Conservation (phyloP, 176 grass and related monocot genomes). For the Panicum miliaceum region DNA sequence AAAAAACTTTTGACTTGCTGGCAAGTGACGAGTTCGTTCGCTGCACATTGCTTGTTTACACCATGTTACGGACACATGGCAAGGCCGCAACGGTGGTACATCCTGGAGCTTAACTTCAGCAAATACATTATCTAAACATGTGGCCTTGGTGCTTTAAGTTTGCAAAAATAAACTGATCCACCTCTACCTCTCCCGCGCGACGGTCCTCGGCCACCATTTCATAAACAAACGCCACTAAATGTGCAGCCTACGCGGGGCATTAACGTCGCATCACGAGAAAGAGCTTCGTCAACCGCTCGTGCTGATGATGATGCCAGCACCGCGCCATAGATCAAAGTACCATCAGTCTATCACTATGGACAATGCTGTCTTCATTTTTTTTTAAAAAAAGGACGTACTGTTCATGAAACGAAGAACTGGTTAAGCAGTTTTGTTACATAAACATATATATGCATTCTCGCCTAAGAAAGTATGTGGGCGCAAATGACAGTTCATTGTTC, state of each 20-base stretch:
- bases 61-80: not conserved
- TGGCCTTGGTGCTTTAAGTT: not conserved
- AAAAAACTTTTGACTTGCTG: not conserved
- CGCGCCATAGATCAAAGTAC: not conserved
- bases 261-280: not conserved
- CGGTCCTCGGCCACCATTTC: not conserved
- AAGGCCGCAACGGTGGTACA: too few relatives aligned
- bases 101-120: not conserved
- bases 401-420: not conserved
- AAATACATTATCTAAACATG: not conserved
- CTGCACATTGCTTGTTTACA: not conserved
- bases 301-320: not conserved
- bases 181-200: not conserved
- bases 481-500: not conserved
- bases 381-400: too few relatives aligned
- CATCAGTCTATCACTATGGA: not conserved
- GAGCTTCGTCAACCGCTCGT: not conserved
- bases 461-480: not conserved
- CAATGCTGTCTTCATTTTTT: not conserved
- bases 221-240: not conserved
- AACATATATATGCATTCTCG: not conserved
- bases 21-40: not conserved
- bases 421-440: not conserved
- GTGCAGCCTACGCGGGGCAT: not conserved
- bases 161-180: not conserved